These are phyloP conservation scores for Sphagnum tenellum DNA, from an alignment of 225 moss, liverwort and hornwort species.

Conservation along the genomic window DNA sequence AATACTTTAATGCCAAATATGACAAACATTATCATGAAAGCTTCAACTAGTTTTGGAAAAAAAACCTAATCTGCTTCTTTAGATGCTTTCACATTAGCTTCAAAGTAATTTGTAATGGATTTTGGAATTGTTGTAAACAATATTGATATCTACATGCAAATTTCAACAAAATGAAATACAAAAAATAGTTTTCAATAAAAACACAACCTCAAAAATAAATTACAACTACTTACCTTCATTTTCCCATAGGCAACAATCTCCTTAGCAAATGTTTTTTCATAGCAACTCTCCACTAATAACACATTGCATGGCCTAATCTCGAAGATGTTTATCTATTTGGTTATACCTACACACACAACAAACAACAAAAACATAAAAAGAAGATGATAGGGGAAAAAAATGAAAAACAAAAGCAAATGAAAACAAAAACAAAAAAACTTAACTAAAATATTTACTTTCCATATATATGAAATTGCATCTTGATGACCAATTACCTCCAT, in stretches of 20 bases:
- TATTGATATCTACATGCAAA: too few species aligned
- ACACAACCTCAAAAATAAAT: too few species aligned
- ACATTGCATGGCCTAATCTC: neutral
- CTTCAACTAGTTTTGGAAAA: too few species aligned
- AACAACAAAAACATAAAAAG: neutral
- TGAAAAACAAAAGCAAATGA: neutral
- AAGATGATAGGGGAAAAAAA: neutral
- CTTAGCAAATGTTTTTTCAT: neutral
- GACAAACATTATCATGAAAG: too few species aligned
- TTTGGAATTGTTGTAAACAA: too few species aligned
- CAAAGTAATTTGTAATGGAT: too few species aligned
- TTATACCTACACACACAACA: neutral
- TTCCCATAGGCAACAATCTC: neutral
- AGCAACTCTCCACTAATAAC: neutral
- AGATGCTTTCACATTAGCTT: too few species aligned
- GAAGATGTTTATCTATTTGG: neutral
- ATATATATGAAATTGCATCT: neutral
- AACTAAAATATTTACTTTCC: neutral
- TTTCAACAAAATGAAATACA: too few species aligned
- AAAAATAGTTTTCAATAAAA: too few species aligned
- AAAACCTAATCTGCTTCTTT: too few species aligned
- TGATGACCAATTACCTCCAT: neutral
- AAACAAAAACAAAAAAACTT: neutral
- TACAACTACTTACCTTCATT: neutral
- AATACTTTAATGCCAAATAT: too few species aligned